Evolutionary conservation across 2,329 filamentous ascomycete genomes (phyloP).

Genomic region (Acrocalymma vagum): DNA sequence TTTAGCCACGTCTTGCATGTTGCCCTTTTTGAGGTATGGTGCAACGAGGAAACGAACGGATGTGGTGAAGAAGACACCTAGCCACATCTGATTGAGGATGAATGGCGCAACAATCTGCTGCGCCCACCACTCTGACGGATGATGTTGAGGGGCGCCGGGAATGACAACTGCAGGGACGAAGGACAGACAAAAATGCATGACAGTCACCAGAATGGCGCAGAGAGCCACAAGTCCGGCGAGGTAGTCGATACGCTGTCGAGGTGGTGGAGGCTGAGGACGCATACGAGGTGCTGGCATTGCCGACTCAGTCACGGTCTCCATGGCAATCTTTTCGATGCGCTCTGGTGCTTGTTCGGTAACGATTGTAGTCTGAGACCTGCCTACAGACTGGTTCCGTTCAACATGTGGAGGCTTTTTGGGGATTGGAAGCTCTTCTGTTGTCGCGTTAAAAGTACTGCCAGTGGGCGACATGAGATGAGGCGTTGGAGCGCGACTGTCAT

Average conservation of each 20-base stretch:
- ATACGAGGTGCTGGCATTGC: slow-evolving; percentile 39
- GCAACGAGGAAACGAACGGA: slow-evolving; percentile 56
- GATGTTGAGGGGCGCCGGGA: slow-evolving; percentile 45
- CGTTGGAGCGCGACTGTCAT: slow-evolving; percentile 32
- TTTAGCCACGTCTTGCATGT: slow-evolving; percentile 53
- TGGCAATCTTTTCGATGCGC: slow-evolving; percentile 31
- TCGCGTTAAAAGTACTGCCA: slow-evolving; percentile 25
- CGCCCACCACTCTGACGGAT: slow-evolving; percentile 51
- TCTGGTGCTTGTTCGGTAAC: slow-evolving; percentile 5
- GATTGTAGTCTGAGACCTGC: slow-evolving; percentile 27
- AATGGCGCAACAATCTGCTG: slow-evolving; percentile 54
- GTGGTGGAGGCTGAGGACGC: slow-evolving; percentile 31
- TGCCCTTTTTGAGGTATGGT: slow-evolving; percentile 53
- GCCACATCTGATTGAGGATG: slow-evolving; percentile 57
- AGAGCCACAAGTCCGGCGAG: slow-evolving; percentile 57
- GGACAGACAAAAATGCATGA: slow-evolving; percentile 56
- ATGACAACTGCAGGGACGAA: slow-evolving; percentile 53
- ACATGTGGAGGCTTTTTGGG: slow-evolving; percentile 6
- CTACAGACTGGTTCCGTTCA: slow-evolving; percentile 6
- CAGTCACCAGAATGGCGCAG: slow-evolving; percentile 54
- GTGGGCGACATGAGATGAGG: slow-evolving; percentile 26
- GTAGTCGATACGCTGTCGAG: slow-evolving; percentile 52
- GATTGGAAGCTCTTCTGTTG: slow-evolving; percentile 18
- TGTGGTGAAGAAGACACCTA: slow-evolving; percentile 59
- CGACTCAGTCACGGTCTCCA: slow-evolving; percentile 40